These are phyloP conservation scores for Diaporthe sp. DNA, from an alignment of 2,329 filamentous ascomycete species.

Conservation along the genomic window DNA sequence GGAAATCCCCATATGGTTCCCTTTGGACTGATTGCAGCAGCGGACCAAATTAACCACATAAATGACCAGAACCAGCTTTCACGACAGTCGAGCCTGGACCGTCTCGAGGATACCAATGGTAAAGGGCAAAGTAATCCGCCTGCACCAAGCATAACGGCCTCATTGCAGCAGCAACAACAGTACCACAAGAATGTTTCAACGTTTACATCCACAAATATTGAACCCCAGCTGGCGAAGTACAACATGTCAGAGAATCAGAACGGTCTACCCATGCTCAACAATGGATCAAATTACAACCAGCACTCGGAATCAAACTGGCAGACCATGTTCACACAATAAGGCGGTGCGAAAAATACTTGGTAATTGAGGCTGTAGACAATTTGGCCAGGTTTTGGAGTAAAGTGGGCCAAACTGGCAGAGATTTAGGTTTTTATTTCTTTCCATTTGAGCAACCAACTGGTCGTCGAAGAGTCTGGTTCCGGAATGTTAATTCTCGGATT, in stretches of 20 bases:
- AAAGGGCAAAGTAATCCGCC: conserved; percentile 71
- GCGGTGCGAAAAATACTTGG: conserved; percentile 77
- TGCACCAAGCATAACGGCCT: conserved; percentile 64
- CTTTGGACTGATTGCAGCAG: conserved; percentile 58
- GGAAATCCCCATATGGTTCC: conserved; percentile 66
- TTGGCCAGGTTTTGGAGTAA: too few relatives aligned
- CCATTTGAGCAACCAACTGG: too few relatives aligned
- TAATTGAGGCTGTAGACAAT: too few relatives aligned
- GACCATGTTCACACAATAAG: conserved; percentile 76
- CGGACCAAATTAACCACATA: conserved; percentile 71
- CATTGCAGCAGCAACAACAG: conserved; percentile 64
- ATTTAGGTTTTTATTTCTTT: too few relatives aligned
- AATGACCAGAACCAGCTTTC: conserved; percentile 74
- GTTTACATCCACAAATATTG: conserved; percentile 73
- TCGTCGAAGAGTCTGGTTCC: too few relatives aligned
- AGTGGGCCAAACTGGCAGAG: too few relatives aligned
- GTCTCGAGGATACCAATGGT: conserved; percentile 67
- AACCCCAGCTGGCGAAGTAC: conserved; percentile 75
- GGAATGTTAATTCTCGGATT: too few relatives aligned
- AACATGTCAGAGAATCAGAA: conserved; percentile 74
- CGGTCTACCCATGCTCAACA: conserved; percentile 72
- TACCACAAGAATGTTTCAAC: conserved; percentile 71
- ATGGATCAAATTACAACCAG: conserved; percentile 71
- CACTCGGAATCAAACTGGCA: conserved; percentile 79
- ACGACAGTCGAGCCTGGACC: conserved; percentile 71